Evolutionary conservation across 495 filamentous ascomycete genomes (phyloP), one percentile per base, ranked within the genome.

Genomic region (Annulohypoxylon nitens): DNA sequence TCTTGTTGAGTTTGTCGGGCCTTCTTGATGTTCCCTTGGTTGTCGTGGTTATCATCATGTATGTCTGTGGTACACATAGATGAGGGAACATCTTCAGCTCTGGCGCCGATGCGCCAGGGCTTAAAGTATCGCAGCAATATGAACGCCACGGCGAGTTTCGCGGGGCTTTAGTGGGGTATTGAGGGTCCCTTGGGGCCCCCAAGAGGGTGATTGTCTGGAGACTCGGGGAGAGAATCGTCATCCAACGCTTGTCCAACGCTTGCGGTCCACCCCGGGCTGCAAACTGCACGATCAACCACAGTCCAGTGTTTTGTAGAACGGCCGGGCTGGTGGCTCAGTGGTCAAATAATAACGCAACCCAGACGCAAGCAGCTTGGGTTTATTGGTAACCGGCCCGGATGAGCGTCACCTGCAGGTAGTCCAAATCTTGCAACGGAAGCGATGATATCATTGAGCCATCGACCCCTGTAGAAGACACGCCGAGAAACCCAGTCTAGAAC

Each of bases 131-230:
- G 25, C 20, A 65, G 48, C 75, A 74, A 61, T 37, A 55, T 71
- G 58, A 68, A 53, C 57, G 72, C 70, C 75, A 78, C 77, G 77
- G 77, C 77, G 77, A 73, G 55, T 78, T 75, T 74, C 75, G 77
- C 77, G 77, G 77, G 75, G 75, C 69, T 77, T 73, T 78, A 75
- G 77, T 74, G 77, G 77, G 77, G 75, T 77, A 54, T n/a, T 53
- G 43, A 47, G 43, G 43, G 43, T 47, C 43, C 16, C 18, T 47
- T 18, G 43, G 43, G 43, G 39, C 11, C 39, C 39, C 39, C 39
- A 43, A 48, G 11, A n/a, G 23, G 37, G 71, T 54, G 67, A 63
- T 55, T 48, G 58, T 74, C 71, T 74, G 71, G 71, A 74, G 71
- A 74, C 67, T 67, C 63, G 37, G 62, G 63, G 34, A 53, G 63